Evolutionary conservation across 1,284 basidiomycete genomes (phyloP).

Genomic region (Puccinia horiana): DNA sequence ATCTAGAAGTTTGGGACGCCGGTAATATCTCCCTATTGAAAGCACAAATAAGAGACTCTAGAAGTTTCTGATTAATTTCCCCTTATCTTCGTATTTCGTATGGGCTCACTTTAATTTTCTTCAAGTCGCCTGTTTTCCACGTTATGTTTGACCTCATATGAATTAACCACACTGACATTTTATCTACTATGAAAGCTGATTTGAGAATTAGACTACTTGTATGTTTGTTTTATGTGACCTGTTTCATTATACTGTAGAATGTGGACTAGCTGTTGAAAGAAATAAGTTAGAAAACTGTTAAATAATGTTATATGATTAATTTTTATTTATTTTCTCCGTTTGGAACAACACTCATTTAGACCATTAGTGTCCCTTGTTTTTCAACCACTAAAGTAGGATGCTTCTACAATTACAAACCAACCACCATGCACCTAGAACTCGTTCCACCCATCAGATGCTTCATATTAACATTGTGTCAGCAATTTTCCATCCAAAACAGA

Average conservation of each 20-base stretch:
- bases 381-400: too few relatives aligned
- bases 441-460: too few relatives aligned
- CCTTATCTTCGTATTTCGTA: not conserved
- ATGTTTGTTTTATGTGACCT: not conserved
- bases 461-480: too few relatives aligned
- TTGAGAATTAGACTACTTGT: not conserved
- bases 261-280: not conserved
- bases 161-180: not conserved
- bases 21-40: not conserved
- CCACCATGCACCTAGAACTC: too few relatives aligned
- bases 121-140: not conserved
- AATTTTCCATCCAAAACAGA: too few relatives aligned
- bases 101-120: not conserved
- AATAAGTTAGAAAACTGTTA: too few relatives aligned
- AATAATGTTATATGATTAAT: too few relatives aligned
- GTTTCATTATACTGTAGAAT: not conserved
- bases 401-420: too few relatives aligned
- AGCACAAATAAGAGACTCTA: not conserved
- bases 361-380: too few relatives aligned
- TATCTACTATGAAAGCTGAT: not conserved
- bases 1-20: slow-evolving; percentile 18
- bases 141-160: not conserved
- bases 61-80: not conserved
- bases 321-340: too few relatives aligned
- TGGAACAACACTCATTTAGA: too few relatives aligned